Evolutionary conservation across 192 early-diverging fungal genomes (phyloP), one percentile per base, ranked within the genome.

Genomic region (Coemansia sp.): DNA sequence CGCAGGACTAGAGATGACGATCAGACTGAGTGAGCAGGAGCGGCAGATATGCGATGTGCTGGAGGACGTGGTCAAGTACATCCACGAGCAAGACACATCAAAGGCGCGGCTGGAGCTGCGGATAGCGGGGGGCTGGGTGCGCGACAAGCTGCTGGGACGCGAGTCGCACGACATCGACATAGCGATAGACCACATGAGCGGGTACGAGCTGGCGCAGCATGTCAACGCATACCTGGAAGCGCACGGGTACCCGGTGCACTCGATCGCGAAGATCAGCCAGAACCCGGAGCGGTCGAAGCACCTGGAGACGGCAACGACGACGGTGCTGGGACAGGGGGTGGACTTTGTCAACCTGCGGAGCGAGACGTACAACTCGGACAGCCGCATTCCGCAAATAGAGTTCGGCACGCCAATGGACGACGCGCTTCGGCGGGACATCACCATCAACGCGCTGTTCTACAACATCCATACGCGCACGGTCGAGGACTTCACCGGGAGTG

Each of bases 201-300:
- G 97, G 8, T 91, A 85, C 61, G 91, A 94, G 14, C 94, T 98
- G 83, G 95, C 95, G 0, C 60, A 84, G 23, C 79, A 85, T 38
- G 87, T 74, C 9, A 68, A 68, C 63, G 8, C 22, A 20, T 74
- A 95, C 29, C 92, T 98, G 85, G 91, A 91, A 1, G 55, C 79
- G 11, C 79, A 85, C 38, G 85, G 61, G 7, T 36, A 68, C 4
- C 45, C 64, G 22, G 62, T 60, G 10, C 55, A 58, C 60, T 59
- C 63, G 0, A 86, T 99, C 53, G 87, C 89, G 40, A 94, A 93
- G 70, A 98, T 99, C 65, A 87, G 87, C 50, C 77, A 84, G 61
- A 98, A 98, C 69, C 97, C 97, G 8, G 95, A 95, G 45, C 90
- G 91, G 70, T 94, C 92, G 43, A 99, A 98, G 82, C 97, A 99